Evolutionary conservation across 2,329 filamentous ascomycete genomes (phyloP), one percentile per base, ranked within the genome.

Genomic region (Diaporthe sp.): DNA sequence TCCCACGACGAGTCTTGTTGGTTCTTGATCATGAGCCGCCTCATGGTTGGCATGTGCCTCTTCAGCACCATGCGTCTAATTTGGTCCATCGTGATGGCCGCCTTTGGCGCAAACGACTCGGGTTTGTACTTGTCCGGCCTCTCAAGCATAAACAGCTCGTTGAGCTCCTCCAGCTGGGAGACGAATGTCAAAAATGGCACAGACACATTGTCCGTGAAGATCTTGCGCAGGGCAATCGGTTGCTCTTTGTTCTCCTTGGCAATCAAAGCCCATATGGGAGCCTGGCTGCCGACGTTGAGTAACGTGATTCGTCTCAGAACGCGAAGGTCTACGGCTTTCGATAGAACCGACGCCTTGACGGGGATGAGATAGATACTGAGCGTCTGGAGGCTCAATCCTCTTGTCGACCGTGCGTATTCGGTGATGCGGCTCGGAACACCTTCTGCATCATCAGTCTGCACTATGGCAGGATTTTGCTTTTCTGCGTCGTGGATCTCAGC

Each of bases 131-230:
- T 89, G 25, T 79, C 70, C 8, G 83, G 85, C 39, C 89, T 84
- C 80, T 93, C 90, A 37, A 92, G 81, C 77, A 93, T 80, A 76
- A 90, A 90, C 2, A 93, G 81, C 75, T 92, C 89, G n/a, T 88
- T 84, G 1, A 93, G 79, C 72, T 85, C 84, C 7, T 88, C 81
- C 3, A 92, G 84, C 71, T 89, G 85, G 4, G 85, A 84, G 19
- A 91, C 84, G 73, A 88, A 88, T 1, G 85, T 85, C 69, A 93
- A 79, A 73, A 93, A 92, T 0, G 84, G 80, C 1, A 81, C 77
- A 0, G 89, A 89, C 27, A 92, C 91, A 76, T 92, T 88, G 78
- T 93, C 92, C 0, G 91, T 92, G 77, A 89, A 90, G 71, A 93
- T 88, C 75, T 87, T 89, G 65, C 86, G 84, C 55, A 93, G 80